Percentiles rank a stretch among this genome's conserved stretches.
Evolutionary conservation across 176 grass and related monocot species (phyloP).

Genomic region (Chloris gayana): DNA sequence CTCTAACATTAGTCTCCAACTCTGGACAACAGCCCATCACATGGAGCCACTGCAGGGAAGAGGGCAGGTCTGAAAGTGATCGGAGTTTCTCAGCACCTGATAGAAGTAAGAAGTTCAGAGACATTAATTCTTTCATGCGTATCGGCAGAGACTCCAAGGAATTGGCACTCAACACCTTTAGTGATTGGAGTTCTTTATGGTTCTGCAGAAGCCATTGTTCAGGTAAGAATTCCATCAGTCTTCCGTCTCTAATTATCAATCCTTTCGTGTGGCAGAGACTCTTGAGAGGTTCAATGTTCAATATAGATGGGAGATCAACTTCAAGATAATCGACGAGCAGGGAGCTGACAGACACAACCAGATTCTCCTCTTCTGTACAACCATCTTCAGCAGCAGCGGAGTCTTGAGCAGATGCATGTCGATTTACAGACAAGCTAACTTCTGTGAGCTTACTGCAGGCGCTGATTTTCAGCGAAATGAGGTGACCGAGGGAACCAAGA

Average conservation of each 20-base stretch:
- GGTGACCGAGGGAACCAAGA: constrained; percentile 12
- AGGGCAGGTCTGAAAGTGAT: constrained; percentile 38
- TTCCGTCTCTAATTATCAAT: neutral
- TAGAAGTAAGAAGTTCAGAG: neutral
- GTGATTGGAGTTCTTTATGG: neutral
- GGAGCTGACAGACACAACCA: neutral
- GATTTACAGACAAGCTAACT: neutral
- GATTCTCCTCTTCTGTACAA: constrained; percentile 14
- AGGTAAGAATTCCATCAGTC: neutral
- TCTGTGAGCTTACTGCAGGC: constrained; percentile 28
- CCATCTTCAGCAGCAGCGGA: neutral
- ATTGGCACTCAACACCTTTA: neutral
- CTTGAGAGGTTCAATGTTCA: constrained; percentile 39
- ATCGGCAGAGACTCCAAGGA: constrained; percentile 31
- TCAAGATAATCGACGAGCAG: constrained; percentile 20
- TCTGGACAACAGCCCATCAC: constrained; percentile 6
- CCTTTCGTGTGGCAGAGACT: constrained; percentile 32
- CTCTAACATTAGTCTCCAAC: constrained; percentile 5
- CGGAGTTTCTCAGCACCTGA: neutral
- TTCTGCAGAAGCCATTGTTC: constrained; percentile 58
- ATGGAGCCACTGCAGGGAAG: neutral
- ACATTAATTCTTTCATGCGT: neutral
- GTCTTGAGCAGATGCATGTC: neutral
- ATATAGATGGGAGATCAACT: constrained; percentile 42
- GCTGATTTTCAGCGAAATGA: constrained; percentile 12